phyloP scores from a whole-genome alignment of 805 yeast species.

The Tetrapisispora phaffii region DNA sequence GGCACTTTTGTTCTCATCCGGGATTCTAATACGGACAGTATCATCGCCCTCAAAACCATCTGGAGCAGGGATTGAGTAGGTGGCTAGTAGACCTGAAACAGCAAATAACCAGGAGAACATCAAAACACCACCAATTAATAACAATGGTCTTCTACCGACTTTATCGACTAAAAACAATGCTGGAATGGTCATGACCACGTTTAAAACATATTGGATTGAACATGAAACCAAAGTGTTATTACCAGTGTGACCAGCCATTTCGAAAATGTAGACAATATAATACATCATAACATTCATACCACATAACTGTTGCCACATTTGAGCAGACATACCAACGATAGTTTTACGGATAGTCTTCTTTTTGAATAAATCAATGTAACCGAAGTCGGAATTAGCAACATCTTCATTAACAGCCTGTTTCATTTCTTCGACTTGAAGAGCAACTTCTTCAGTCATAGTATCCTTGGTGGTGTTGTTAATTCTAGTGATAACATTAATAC shows the following conservation, averaged over 20 bases:
- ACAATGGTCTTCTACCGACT: slow-evolving; percentile 58
- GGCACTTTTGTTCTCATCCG: slow-evolving; percentile 17
- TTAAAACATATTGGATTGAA: slow-evolving; percentile 32
- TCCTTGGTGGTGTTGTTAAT: slow-evolving; percentile 26
- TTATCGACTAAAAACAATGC: slow-evolving; percentile 50
- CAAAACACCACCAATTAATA: slow-evolving; percentile 9
- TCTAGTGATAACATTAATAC: slow-evolving; percentile 36
- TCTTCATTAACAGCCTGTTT: slow-evolving; percentile 30
- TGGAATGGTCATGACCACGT: slow-evolving; percentile 47
- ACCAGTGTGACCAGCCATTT: slow-evolving; percentile 2
- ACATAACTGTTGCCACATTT: slow-evolving; percentile 38
- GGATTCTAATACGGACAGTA: slow-evolving; percentile 7
- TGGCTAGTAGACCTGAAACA: slow-evolving; percentile 27
- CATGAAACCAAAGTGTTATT: slow-evolving; percentile 9
- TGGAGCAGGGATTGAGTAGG: slow-evolving; percentile 25
- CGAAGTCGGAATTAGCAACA: background rate
- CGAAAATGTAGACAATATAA: slow-evolving; percentile 26
- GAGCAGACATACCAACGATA: slow-evolving; percentile 44
- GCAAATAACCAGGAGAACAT: slow-evolving; percentile 12
- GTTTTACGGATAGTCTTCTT: slow-evolving; percentile 52
- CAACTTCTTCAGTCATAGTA: slow-evolving; percentile 28
- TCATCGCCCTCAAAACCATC: slow-evolving; percentile 32
- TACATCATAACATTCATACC: slow-evolving; percentile 66
- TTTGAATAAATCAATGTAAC: slow-evolving; percentile 25
- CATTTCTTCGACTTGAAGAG: slow-evolving; percentile 20